These are phyloP conservation scores for Sechiopsis laciniata DNA, from an alignment of 306 rosid species.

Conservation along the genomic window DNA sequence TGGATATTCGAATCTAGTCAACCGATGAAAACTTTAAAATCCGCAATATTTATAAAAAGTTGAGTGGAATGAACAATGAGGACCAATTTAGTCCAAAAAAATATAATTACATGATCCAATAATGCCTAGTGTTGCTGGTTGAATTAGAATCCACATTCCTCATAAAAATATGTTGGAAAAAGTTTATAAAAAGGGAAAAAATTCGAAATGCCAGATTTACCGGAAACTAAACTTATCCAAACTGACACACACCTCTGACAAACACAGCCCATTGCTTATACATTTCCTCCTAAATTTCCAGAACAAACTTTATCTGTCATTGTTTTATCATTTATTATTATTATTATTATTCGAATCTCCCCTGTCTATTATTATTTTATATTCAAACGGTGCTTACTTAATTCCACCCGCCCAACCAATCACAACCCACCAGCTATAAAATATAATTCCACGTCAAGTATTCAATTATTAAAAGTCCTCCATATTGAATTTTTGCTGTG, in stretches of 20 bases:
- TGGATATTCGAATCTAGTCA: too few relatives aligned
- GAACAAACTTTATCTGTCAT: neutral
- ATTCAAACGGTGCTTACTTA: neutral
- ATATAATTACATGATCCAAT: too few relatives aligned
- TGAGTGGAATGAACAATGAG: too few relatives aligned
- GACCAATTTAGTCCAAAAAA: too few relatives aligned
- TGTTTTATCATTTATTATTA: too few relatives aligned
- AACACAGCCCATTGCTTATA: neutral
- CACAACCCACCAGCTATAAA: neutral
- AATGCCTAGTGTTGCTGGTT: too few relatives aligned
- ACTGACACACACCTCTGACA: neutral
- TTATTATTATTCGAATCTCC: neutral
- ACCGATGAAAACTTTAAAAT: too few relatives aligned
- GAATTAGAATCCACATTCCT: too few relatives aligned
- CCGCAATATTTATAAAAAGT: too few relatives aligned
- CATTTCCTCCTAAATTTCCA: neutral
- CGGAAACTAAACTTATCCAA: constrained; percentile 17
- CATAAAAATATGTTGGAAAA: too few relatives aligned
- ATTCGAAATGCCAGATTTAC: neutral
- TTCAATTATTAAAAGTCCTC: neutral
- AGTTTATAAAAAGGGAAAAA: too few relatives aligned
- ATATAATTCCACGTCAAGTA: neutral
- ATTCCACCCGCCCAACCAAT: neutral
- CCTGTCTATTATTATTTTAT: neutral
- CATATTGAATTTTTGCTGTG: too few relatives aligned